Evolutionary conservation across 345 rosid species (phyloP), one percentile per base, ranked within the genome.

Genomic region (Dipteronia dyeriana): DNA sequence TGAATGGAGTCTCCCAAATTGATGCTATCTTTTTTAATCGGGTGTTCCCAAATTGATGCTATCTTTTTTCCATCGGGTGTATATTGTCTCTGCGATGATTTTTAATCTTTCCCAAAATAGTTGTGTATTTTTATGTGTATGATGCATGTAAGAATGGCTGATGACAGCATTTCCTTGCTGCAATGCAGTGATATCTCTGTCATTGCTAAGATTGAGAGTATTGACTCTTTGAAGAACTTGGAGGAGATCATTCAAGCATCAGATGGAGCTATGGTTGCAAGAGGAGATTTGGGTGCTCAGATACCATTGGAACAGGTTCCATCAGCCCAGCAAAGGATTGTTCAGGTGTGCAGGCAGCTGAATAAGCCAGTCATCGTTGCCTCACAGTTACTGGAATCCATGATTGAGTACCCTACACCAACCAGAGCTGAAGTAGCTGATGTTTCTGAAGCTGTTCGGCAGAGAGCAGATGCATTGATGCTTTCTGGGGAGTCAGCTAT

Each of bases 251-350:
- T 94, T 65, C 85, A 29, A 81, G 96, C 97, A 77, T 94, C 99
- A 63, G 98, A 94, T 85, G 99, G 99, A 80, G 99, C 99, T 81
- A 96, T 96, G 99, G 99, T 96, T 31, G 99, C 99, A 53, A 94
- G 99, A 88, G 99, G 97, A 23, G 99, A 96, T 79, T 81, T 96
- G 73, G 99, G 98, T 79, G 99, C 99, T 80, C 99, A 96, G 91
- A 92, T 92, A 78, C 99, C 99, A 61, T 87, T 97, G 69, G 99
- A 97, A 81, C 97, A 97, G 89, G 99, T 97, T 75, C 99, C 98
- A 62, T 84, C 98, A 66, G 96, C 97, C 53, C 99, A 97, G 80
- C 96, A 89, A 78, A 97, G 67, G 79, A 87, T 94, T 64, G 97
- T 97, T 65, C 90, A 91, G 90, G 68, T 85, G 20, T 97, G 99